phyloP scores from a whole-genome alignment of 306 rosid species.

The Gillenia trifoliata region DNA sequence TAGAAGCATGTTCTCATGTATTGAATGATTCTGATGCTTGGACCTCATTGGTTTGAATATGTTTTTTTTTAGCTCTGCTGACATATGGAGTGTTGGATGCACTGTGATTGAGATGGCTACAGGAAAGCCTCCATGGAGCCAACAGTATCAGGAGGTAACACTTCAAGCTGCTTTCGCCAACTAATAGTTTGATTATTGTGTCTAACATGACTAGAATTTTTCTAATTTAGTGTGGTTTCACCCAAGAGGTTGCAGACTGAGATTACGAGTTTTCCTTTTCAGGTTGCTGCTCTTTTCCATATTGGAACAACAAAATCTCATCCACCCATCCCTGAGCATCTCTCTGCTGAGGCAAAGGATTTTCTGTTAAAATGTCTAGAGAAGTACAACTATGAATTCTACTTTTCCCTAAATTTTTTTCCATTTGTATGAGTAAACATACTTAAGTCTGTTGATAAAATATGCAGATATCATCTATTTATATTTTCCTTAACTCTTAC shows the following conservation, averaged over 20 bases:
- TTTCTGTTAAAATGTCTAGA: slow-evolving; percentile 83
- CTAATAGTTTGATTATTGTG: slow-evolving; percentile 10
- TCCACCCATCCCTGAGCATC: slow-evolving; percentile 94
- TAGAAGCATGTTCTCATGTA: background rate
- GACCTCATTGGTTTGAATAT: slow-evolving; percentile 20
- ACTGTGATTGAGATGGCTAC: slow-evolving; percentile 97
- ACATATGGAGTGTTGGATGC: slow-evolving; percentile 98
- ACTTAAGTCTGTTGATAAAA: background rate
- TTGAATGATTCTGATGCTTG: slow-evolving; percentile 8
- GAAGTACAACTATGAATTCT: slow-evolving; percentile 42
- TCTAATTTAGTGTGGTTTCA: background rate
- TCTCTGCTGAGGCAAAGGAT: slow-evolving; percentile 78
- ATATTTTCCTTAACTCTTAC: background rate
- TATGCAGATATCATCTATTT: background rate
- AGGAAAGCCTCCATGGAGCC: slow-evolving; percentile 99
- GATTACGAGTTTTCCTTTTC: slow-evolving; percentile 26
- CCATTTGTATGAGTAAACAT: background rate
- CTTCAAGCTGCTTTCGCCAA: slow-evolving; percentile 15
- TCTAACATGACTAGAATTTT: background rate
- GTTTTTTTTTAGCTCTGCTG: slow-evolving; percentile 71
- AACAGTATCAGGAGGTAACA: slow-evolving; percentile 86
- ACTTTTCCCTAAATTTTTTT: background rate
- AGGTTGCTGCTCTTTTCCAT: slow-evolving; percentile 89
- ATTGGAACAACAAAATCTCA: slow-evolving; percentile 90
- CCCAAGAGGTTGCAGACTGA: slow-evolving; percentile 16